Conservation (phyloP, 495 filamentous ascomycete genomes). For the Daldinia caldariorum region DNA sequence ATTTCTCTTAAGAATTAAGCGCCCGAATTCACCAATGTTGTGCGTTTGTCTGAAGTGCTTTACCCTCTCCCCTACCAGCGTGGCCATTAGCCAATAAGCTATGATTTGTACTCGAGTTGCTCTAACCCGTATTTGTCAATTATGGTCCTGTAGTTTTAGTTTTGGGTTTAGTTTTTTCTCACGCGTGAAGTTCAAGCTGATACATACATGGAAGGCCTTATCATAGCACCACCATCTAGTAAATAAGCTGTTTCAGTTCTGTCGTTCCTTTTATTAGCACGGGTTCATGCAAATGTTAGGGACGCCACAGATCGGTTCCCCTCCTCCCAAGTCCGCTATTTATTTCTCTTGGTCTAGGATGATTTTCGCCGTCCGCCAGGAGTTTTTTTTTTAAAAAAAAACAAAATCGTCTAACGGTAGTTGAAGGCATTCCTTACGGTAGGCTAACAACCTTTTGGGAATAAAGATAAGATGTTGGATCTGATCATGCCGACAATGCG, state of each 20-base stretch:
- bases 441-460: slow-evolving; percentile 5
- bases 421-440: not conserved
- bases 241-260: slow-evolving; percentile 27
- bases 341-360: slow-evolving; percentile 3
- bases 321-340: slow-evolving; percentile 26
- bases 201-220: not conserved
- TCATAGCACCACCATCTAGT: slow-evolving; percentile 12
- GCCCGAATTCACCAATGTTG: slow-evolving; percentile 32
- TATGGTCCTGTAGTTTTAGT: not conserved
- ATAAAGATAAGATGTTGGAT: slow-evolving; percentile 7
- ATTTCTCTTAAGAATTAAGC: slow-evolving; percentile 32
- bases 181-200: slow-evolving; percentile 14
- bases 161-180: not conserved
- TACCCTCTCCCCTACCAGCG: not conserved
- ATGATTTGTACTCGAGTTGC: slow-evolving; percentile 13
- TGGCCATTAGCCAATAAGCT: slow-evolving; percentile 11
- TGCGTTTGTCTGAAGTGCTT: not conserved
- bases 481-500: slow-evolving; percentile 2
- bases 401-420: slow-evolving; percentile 10
- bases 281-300: slow-evolving; percentile 19
- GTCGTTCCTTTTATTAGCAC: slow-evolving; percentile 10
- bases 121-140: slow-evolving; percentile 2
- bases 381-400: not conserved
- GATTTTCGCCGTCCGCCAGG: slow-evolving; percentile 9
- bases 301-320: slow-evolving; percentile 22